Evolutionary conservation across 805 yeast genomes (phyloP), one percentile per base, ranked within the genome.

Genomic region (Candida odintsovae): DNA sequence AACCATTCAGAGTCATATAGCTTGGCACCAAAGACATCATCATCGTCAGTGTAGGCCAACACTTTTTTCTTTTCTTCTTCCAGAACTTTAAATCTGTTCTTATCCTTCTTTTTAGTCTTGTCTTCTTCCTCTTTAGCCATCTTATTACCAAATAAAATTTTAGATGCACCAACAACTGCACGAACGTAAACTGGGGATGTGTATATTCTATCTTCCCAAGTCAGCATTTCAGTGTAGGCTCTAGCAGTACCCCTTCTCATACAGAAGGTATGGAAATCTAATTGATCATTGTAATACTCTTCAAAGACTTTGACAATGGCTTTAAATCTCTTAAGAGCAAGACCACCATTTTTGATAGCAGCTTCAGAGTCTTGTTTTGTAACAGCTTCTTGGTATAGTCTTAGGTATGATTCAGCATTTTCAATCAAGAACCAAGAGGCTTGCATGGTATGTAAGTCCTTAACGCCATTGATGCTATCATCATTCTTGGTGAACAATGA

Each of bases 251-350:
- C 98, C 56, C 85, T 81, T 66, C 97, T 79, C 74, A 87, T 78
- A 62, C 95, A 86, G 64, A 88, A 94, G 40, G 86, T 83, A 63
- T 94, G 98, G 82, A 92, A 94, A 64, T 94, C 99, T 52, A 85
- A 75, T 69, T 94, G 97, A 61, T 94, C 99, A 51, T 78, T 78
- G 59, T 72, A 77, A 66, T 81, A 90, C 44, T 80, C 85, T 39
- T 79, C 74, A 65, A 81, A 90, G 26, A 86, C 77, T 49, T 80
- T 79, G 42, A 80, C 69, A 40, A 90, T 73, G 2, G 88, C 82
- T 38, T 69, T 64, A 61, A 76, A 87, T 57, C 98, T 77, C 66
- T 94, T 94, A 51, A 90, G 68, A 0, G 97, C 80, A 53, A 94
- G 67, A 0, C 95, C 96, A 45, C 74, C 70, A 57, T 71, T 74